Evolutionary conservation across 768 basidiomycete genomes (phyloP), one percentile per base, ranked within the genome.

Genomic region (Russula griseocarnosa): DNA sequence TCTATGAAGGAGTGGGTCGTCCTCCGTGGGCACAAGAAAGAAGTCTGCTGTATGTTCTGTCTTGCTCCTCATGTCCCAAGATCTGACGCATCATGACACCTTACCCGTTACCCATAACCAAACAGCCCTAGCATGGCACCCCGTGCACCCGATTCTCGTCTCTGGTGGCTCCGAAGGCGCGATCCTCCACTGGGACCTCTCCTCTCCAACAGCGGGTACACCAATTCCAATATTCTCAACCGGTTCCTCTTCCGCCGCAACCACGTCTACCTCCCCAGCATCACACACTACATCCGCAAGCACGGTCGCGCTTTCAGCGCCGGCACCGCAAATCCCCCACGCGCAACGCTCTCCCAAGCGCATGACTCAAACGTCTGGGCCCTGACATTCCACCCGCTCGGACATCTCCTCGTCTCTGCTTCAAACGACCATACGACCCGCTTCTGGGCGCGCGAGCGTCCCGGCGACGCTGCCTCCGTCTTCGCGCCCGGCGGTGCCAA

Each of bases 351-450:
- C 69, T 87, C 90, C n/a, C 90, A 93, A 73, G 97, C 97, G 10
- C 97, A 99, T 80, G 97, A 99, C 78, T 93, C 92, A 34, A 94
- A 95, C 74, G 92, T 99, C 66, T 98, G 95, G 92, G 86, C 92
- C 0, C 83, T 99, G 67, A 85, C 93, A 4, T 99, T 86, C 82
- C 95, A 98, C 76, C 95, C 96, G 0, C 84, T 98, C 18, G 96
- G 97, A 0, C 95, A 98, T 76, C 82, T 98, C 69, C 86, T 99
- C 70, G 94, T 88, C 66, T 88, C 86, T 66, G 97, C 89, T 11
- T 91, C 90, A n/a, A 98, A 97, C 78, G 97, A 99, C 79, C 93
- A 95, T 77, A 98, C 97, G 6, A 97, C 96, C 7, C 85, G 95
- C n/a, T 99, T 98, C 82, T 98, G 97, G 96, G 87, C 88, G 54